phyloP scores from a whole-genome alignment of 345 rosid genomes.

The Zanthoxylum bungeanum region DNA sequence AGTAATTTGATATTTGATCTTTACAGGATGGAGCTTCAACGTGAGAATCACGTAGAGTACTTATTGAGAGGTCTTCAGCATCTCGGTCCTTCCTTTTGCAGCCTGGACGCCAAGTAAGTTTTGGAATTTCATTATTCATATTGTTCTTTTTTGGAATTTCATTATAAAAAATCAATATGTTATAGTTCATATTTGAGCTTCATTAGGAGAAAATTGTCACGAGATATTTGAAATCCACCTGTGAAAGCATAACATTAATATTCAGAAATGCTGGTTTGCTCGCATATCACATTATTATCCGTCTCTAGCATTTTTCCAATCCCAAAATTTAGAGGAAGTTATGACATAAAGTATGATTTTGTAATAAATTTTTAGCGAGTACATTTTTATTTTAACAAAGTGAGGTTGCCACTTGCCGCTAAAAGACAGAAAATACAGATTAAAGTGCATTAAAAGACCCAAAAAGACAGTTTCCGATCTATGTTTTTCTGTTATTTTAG shows the following conservation, averaged over 20 bases:
- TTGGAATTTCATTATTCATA: neutral
- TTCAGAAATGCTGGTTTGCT: neutral
- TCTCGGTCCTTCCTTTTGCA: slow-evolving; percentile 59
- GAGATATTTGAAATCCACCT: neutral
- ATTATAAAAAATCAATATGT: too few species aligned
- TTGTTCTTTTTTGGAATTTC: too few species aligned
- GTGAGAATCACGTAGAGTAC: slow-evolving; percentile 74
- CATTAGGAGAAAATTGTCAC: neutral
- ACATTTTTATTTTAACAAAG: too few species aligned
- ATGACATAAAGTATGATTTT: neutral
- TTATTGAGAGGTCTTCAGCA: slow-evolving; percentile 55
- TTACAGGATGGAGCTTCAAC: slow-evolving; percentile 71
- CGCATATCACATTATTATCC: neutral
- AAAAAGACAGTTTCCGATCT: too few species aligned
- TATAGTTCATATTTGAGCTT: neutral
- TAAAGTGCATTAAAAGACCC: too few species aligned
- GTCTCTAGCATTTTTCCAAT: neutral
- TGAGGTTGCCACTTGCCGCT: too few species aligned
- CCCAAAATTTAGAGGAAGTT: neutral
- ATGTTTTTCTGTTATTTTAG: too few species aligned
- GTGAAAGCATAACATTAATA: neutral
- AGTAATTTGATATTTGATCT: slow-evolving; percentile 3
- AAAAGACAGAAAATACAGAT: too few species aligned
- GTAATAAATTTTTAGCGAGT: too few species aligned
- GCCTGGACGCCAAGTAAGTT: slow-evolving; percentile 74